These are phyloP conservation scores for Pichia ethanolica DNA, from an alignment of 805 yeast species.

Conservation along the genomic window DNA sequence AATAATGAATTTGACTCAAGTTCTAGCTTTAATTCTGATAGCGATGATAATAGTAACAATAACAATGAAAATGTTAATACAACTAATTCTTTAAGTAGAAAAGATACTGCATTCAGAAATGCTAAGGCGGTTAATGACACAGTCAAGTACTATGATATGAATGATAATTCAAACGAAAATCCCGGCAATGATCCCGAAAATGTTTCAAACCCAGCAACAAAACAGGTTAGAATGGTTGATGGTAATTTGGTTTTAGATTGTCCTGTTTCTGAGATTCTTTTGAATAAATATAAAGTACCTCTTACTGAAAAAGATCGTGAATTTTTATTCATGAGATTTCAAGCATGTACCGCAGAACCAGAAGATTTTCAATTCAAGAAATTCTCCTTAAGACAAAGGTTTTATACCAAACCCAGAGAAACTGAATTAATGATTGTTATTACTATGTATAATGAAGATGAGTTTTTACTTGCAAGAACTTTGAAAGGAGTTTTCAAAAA, in stretches of 20 bases:
- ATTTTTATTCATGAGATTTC: slow-evolving; percentile 82
- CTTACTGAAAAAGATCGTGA: slow-evolving; percentile 44
- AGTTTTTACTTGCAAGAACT: slow-evolving; percentile 73
- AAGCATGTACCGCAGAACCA: slow-evolving; percentile 93
- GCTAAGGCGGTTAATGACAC: slow-evolving; percentile 14
- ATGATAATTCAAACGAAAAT: background rate
- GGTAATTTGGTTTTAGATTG: slow-evolving; percentile 86
- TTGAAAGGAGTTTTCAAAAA: slow-evolving; percentile 87
- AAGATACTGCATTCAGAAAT: slow-evolving; percentile 10
- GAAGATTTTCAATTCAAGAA: slow-evolving; percentile 50
- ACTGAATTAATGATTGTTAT: slow-evolving; percentile 83
- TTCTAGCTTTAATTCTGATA: slow-evolving; percentile 2
- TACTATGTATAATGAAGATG: slow-evolving; percentile 88
- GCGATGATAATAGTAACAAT: background rate
- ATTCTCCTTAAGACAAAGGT: slow-evolving; percentile 77
- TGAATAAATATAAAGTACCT: slow-evolving; percentile 42
- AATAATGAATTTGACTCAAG: slow-evolving; percentile 14
- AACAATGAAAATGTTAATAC: slow-evolving; percentile 6
- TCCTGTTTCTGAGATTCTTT: slow-evolving; percentile 69
- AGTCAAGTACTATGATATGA: slow-evolving; percentile 8
- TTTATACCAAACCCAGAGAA: slow-evolving; percentile 67
- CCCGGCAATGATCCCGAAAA: background rate
- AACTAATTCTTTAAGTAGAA: background rate
- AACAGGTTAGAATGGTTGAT: slow-evolving; percentile 47
- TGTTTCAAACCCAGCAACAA: slow-evolving; percentile 18